These are phyloP conservation scores for Obba rivulosa DNA, from an alignment of 768 basidiomycete genomes.

Conservation along the genomic window DNA sequence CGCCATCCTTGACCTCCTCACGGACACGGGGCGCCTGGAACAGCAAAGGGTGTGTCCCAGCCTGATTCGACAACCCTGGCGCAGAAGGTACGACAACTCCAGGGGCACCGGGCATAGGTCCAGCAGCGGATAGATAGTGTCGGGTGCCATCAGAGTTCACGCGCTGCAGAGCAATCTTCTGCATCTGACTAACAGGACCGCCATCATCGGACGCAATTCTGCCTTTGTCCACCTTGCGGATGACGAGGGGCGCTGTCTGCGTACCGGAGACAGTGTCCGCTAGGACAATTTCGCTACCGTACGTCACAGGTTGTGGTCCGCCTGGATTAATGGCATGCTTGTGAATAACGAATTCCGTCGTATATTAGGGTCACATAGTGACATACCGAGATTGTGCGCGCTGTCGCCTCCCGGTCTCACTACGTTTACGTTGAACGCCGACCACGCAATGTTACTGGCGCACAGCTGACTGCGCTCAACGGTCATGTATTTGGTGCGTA, in stretches of 20 bases:
- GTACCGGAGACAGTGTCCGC: slow-evolving; percentile 83
- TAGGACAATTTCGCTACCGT: slow-evolving; percentile 84
- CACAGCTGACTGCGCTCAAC: slow-evolving; percentile 79
- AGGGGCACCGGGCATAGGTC: slow-evolving; percentile 74
- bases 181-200: slow-evolving; percentile 93
- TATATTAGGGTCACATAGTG: slow-evolving; percentile 37
- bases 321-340: slow-evolving; percentile 6
- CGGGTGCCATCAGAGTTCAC: slow-evolving; percentile 77
- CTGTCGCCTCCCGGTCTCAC: slow-evolving; percentile 54
- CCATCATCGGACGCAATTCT: slow-evolving; percentile 83
- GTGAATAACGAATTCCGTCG: slow-evolving; percentile 1
- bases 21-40: slow-evolving; percentile 77
- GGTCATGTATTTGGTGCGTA: slow-evolving; percentile 96
- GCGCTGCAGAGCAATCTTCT: slow-evolving; percentile 88
- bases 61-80: slow-evolving; percentile 69
- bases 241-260: slow-evolving; percentile 77
- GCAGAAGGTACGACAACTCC: slow-evolving; percentile 65
- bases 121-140: slow-evolving; percentile 86
- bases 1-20: slow-evolving; percentile 77
- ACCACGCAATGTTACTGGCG: slow-evolving; percentile 90
- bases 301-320: slow-evolving; percentile 82
- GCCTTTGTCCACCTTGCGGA: slow-evolving; percentile 92
- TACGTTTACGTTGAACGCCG: slow-evolving; percentile 91
- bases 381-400: slow-evolving; percentile 58
- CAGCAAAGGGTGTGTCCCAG: slow-evolving; percentile 75